Evolutionary conservation across 257 asterid genomes (phyloP).

Genomic region (Penstemon barbatus): DNA sequence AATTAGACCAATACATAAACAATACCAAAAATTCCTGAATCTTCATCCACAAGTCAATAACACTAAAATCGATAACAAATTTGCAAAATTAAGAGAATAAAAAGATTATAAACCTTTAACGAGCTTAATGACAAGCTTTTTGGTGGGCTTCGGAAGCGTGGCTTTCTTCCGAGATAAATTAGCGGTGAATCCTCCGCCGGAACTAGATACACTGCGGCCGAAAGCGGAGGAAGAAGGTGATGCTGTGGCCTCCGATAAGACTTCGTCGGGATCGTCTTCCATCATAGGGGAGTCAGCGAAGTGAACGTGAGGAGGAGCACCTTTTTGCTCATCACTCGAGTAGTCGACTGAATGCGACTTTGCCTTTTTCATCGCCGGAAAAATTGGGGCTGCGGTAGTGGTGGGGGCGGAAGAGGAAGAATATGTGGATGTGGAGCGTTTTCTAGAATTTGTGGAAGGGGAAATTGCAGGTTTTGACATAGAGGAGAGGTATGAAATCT

Average conservation of each 20-base stretch:
- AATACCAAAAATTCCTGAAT: background rate
- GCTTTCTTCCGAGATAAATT: slow-evolving; percentile 82
- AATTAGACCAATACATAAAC: background rate
- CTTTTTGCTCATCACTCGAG: slow-evolving; percentile 36
- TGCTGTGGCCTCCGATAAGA: slow-evolving; percentile 39
- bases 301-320: slow-evolving; percentile 29
- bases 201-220: slow-evolving; percentile 36
- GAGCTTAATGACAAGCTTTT: slow-evolving; percentile 82
- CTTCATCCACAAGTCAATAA: background rate
- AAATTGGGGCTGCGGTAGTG: slow-evolving; percentile 17
- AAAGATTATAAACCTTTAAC: slow-evolving; percentile 52
- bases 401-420: slow-evolving; percentile 26
- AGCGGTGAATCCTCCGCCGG: slow-evolving; percentile 58
- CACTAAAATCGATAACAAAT: background rate
- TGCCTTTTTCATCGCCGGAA: slow-evolving; percentile 45
- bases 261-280: slow-evolving; percentile 64
- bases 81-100: background rate
- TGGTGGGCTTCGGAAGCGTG: slow-evolving; percentile 79
- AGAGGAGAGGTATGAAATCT: slow-evolving; percentile 22
- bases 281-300: slow-evolving; percentile 34
- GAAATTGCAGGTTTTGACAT: slow-evolving; percentile 33
- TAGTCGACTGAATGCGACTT: slow-evolving; percentile 38
- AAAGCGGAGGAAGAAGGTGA: slow-evolving; percentile 44
- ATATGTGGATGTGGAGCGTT: slow-evolving; percentile 29
- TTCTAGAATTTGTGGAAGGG: slow-evolving; percentile 25